Percentiles rank a stretch among this genome's conserved stretches.
These are phyloP conservation scores for Epithele typhae DNA, from an alignment of 768 basidiomycete species.

Conservation along the genomic window DNA sequence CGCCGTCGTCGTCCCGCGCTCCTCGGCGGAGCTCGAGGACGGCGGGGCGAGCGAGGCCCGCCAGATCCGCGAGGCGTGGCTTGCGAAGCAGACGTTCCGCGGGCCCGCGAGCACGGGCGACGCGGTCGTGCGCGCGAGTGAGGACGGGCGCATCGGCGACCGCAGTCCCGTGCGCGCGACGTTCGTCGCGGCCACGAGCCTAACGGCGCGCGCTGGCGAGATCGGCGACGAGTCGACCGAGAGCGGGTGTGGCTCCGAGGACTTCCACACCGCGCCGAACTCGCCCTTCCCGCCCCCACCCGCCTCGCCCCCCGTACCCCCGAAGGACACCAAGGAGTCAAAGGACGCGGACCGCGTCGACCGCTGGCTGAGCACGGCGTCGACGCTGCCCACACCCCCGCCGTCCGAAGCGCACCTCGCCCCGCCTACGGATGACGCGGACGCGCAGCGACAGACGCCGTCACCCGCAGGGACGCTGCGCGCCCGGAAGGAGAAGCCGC, in stretches of 20 bases:
- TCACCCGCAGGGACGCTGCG: constrained; percentile 5
- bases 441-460: neutral
- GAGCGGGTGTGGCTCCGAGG: constrained; percentile 1
- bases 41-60: constrained; percentile 9
- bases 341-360: too few species aligned
- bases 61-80: constrained; percentile 18
- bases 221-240: neutral
- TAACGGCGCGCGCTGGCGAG: neutral
- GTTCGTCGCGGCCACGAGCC: constrained; percentile 1
- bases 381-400: too few species aligned
- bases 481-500: constrained; percentile 15
- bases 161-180: constrained; percentile 2
- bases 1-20: constrained; percentile 9
- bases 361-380: too few species aligned
- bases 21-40: neutral
- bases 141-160: constrained; percentile 4
- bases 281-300: neutral
- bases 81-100: constrained; percentile 4
- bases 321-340: too few species aligned
- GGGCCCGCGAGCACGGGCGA: neutral
- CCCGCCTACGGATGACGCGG: neutral
- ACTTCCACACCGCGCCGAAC: constrained; percentile 3
- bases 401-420: neutral
- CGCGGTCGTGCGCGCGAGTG: constrained; percentile 5
- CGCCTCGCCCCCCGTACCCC: too few species aligned